Conservation (phyloP, 352 stramenopile species). For the Aphanomyces euteiches region DNA sequence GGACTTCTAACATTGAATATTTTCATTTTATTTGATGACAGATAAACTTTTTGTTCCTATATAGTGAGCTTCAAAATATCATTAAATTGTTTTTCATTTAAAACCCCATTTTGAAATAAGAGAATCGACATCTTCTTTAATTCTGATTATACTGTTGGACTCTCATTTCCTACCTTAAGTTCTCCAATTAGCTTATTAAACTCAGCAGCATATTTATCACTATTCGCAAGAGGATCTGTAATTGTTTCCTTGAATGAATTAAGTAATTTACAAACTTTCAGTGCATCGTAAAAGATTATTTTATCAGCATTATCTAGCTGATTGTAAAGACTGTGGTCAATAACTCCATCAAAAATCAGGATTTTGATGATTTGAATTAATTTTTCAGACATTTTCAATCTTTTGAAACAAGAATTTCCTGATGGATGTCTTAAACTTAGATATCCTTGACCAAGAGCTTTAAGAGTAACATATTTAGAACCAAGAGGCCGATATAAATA, state of each 20-base stretch:
- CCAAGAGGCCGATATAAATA: not conserved
- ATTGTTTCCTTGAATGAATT: not conserved
- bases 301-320: slow-evolving; percentile 9
- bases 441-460: not conserved
- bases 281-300: not conserved
- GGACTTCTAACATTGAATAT: not conserved
- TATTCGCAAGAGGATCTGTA: not conserved
- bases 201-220: not conserved
- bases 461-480: slow-evolving; percentile 6
- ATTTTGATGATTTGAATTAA: slow-evolving; percentile 1
- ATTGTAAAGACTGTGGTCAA: not conserved
- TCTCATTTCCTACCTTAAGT: not conserved
- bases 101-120: slow-evolving; percentile 3
- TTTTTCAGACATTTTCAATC: not conserved
- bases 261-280: not conserved
- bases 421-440: too few species aligned
- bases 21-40: not conserved
- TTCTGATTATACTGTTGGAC: not conserved
- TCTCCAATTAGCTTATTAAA: slow-evolving; percentile 2
- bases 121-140: not conserved
- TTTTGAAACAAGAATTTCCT: not conserved
- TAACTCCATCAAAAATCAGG: not conserved
- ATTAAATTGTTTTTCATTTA: not conserved
- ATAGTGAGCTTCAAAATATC: not conserved
- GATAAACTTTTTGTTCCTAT: not conserved